Evolutionary conservation across 2,329 filamentous ascomycete species (phyloP), one percentile per base, ranked within the genome.

Genomic region (Didymella sp.): DNA sequence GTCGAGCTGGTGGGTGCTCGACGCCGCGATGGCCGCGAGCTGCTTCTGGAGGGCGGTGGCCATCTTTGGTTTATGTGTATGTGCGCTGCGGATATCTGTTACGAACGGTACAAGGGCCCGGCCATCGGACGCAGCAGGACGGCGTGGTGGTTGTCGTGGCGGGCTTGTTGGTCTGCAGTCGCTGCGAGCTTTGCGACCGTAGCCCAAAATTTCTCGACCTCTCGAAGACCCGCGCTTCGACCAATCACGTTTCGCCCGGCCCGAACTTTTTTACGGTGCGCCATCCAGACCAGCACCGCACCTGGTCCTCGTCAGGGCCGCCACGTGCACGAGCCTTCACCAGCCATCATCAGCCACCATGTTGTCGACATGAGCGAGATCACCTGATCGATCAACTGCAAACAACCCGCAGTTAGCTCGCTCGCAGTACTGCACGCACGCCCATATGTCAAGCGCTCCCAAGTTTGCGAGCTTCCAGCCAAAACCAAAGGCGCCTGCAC

Each of bases 1-100:
- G 75, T 98, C 91, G 71, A 98, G 86, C 67, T 94, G 89, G 74
- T 93, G 89, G 68, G 93, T 96, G 69, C 92, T 96, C 72, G 90
- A 91, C 65, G 90, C 88, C 68, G 93, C 91, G 74, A 99, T 93
- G 75, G 91, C 88, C 82, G 93, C 91, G 81, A 99, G 83, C 85
- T 99, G 96, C 81, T 91, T 88, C 79, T 94, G 90, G 68, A 99
- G 89, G 73, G 91, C 89, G 59, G 92, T 91, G 58, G 67, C 67
- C 92, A 96, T 96, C 19, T 4, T 31, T 31, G 4, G 15, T 35
- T 4, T 17, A 8, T 3, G n/a, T n/a, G n/a, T n/a, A n/a, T n/a
- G n/a, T n/a, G n/a, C n/a, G n/a, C n/a, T n/a, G n/a, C n/a, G n/a
- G n/a, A n/a, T n/a, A n/a, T n/a, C n/a, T n/a, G n/a, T n/a, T n/a